Percentiles rank a stretch among this genome's conserved stretches.
Evolutionary conservation across 495 filamentous ascomycete genomes (phyloP).

Genomic region (Tuber magnatum): DNA sequence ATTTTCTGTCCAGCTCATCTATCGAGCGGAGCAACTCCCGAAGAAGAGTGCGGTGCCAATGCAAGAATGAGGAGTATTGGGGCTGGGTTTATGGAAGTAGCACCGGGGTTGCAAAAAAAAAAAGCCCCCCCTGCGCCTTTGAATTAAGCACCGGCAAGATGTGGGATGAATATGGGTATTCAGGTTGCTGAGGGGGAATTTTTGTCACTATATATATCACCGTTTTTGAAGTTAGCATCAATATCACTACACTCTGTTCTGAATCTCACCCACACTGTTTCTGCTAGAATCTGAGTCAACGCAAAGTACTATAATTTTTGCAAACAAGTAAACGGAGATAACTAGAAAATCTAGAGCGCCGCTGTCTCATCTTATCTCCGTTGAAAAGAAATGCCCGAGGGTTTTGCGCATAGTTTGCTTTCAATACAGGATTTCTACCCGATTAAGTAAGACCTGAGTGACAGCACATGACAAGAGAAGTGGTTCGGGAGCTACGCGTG

Average conservation of each 20-base stretch:
- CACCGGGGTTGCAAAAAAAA: not conserved
- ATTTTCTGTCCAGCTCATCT: not conserved
- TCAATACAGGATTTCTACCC: not conserved
- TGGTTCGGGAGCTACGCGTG: not conserved
- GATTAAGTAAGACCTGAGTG: not conserved
- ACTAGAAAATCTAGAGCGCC: not conserved
- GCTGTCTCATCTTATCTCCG: not conserved
- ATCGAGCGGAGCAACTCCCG: not conserved
- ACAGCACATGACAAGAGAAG: not conserved
- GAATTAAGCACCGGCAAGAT: not conserved
- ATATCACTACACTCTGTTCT: not conserved
- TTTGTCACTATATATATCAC: constrained; percentile 1
- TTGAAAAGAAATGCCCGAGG: not conserved
- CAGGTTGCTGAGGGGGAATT: not conserved
- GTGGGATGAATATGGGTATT: not conserved
- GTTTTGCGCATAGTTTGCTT: not conserved
- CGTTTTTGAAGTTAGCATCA: not conserved
- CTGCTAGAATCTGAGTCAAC: not conserved
- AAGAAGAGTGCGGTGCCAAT: not conserved
- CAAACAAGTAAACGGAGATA: not conserved
- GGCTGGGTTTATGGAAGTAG: not conserved
- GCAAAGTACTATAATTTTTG: not conserved
- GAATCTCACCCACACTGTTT: not conserved
- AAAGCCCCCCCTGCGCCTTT: no score
- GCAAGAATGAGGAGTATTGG: not conserved